Evolutionary conservation across 2,329 filamentous ascomycete species (phyloP).

Genomic region (Helicocarpus griseus): DNA sequence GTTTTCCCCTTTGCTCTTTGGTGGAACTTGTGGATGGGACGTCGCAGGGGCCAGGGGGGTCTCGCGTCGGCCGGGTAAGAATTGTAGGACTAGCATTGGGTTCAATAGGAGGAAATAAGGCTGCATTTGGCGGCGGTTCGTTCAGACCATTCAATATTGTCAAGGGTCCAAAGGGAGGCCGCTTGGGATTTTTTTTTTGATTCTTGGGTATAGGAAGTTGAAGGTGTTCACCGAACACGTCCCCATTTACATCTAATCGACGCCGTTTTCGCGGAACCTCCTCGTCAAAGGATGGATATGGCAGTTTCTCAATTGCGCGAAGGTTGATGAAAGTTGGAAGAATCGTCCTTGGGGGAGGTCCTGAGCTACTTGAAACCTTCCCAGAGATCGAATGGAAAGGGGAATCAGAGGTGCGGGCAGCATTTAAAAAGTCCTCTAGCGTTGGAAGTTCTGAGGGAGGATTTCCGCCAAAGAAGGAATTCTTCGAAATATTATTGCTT

Average conservation of each 20-base stretch:
- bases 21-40: not conserved
- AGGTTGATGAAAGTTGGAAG: slow-evolving; percentile 39
- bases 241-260: slow-evolving; percentile 32
- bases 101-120: slow-evolving; percentile 52
- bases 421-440: slow-evolving; percentile 27
- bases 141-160: slow-evolving; percentile 50
- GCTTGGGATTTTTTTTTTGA: slow-evolving; percentile 34
- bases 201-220: slow-evolving; percentile 39
- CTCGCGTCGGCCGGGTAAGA: slow-evolving; percentile 25
- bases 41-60: slow-evolving; percentile 10
- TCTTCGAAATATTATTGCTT: slow-evolving; percentile 20
- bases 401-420: slow-evolving; percentile 24
- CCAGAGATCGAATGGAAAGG: slow-evolving; percentile 23
- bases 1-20: slow-evolving; percentile 24
- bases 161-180: slow-evolving; percentile 35
- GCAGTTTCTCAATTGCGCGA: slow-evolving; percentile 37
- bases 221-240: slow-evolving; percentile 35
- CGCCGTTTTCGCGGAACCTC: slow-evolving; percentile 33
- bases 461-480: slow-evolving; percentile 18
- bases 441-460: slow-evolving; percentile 28
- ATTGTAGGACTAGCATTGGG: slow-evolving; percentile 34
- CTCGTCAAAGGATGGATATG: slow-evolving; percentile 32
- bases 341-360: slow-evolving; percentile 31
- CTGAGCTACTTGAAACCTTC: slow-evolving; percentile 22
- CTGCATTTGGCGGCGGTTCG: slow-evolving; percentile 53